These are phyloP conservation scores for Phlebiopsis flavidoalba DNA, from an alignment of 768 basidiomycete species.

Conservation along the genomic window DNA sequence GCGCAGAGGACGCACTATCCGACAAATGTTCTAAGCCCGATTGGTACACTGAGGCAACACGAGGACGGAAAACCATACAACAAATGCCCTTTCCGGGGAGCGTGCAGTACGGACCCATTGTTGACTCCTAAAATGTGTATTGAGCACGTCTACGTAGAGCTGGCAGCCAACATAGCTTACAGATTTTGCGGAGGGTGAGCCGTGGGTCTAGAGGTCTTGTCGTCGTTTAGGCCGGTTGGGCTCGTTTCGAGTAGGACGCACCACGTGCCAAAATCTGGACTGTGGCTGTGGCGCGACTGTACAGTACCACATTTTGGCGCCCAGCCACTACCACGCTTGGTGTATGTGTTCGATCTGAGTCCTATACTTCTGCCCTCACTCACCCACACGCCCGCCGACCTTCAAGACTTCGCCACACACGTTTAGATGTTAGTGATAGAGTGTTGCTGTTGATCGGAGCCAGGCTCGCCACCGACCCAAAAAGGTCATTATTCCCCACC, in stretches of 20 bases:
- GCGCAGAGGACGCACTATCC: conserved; percentile 84
- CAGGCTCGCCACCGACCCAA: conserved; percentile 25
- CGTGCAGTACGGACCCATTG: conserved; percentile 99
- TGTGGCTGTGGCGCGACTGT: conserved; percentile 46
- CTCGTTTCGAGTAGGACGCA: conserved; percentile 21
- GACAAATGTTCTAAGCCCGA: not conserved
- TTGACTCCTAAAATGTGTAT: conserved; percentile 24
- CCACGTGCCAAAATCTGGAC: conserved; percentile 26
- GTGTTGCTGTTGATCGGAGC: conserved; percentile 33
- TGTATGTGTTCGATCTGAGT: too few species aligned
- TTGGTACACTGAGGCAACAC: conserved; percentile 7
- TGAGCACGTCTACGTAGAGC: conserved; percentile 2
- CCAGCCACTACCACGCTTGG: conserved; percentile 23
- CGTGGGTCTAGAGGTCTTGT: conserved; percentile 41
- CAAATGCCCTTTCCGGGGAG: conserved; percentile 99
- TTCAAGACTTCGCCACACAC: conserved; percentile 32
- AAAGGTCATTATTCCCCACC: conserved; percentile 29
- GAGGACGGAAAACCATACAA: conserved; percentile 58
- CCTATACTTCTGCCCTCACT: too few species aligned
- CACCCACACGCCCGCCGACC: conserved; percentile 26
- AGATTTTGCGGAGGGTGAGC: conserved; percentile 27
- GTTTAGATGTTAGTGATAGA: too few species aligned
- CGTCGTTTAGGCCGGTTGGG: conserved; percentile 27
- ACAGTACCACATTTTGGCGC: conserved; percentile 59
- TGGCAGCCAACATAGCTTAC: conserved; percentile 26